Evolutionary conservation across 805 yeast species (phyloP).

Genomic region (Spathaspora girioi): DNA sequence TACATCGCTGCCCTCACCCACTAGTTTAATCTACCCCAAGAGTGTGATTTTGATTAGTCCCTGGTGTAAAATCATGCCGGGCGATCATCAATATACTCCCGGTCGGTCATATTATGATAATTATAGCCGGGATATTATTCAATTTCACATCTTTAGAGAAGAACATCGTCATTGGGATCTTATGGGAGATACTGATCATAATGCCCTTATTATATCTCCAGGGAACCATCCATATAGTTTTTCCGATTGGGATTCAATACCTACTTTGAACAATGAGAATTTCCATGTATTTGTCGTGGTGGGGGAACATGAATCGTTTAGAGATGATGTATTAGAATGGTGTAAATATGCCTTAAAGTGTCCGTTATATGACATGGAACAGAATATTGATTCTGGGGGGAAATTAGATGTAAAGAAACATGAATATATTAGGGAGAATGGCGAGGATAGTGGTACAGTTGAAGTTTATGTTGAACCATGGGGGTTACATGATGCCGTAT

Average conservation of each 20-base stretch:
- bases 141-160: constrained; percentile 8
- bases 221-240: constrained; percentile 17
- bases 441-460: constrained; percentile 13
- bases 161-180: constrained; percentile 10
- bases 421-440: constrained; percentile 15
- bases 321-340: constrained; percentile 39
- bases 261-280: constrained; percentile 23
- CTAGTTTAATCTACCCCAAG: constrained; percentile 24
- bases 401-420: constrained; percentile 15
- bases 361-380: constrained; percentile 15
- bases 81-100: constrained; percentile 15
- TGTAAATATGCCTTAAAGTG: constrained; percentile 26
- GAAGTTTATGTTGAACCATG: constrained; percentile 28
- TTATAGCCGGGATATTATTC: constrained; percentile 16
- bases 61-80: constrained; percentile 33
- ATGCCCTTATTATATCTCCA: constrained; percentile 20
- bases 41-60: constrained; percentile 30
- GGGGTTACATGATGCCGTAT: constrained; percentile 32
- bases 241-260: constrained; percentile 31
- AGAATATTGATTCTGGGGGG: constrained; percentile 17
- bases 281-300: constrained; percentile 26
- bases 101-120: constrained; percentile 36
- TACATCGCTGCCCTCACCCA: constrained; percentile 18
- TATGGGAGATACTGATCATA: constrained; percentile 12
- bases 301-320: constrained; percentile 41